Percentiles rank a stretch among this genome's conserved stretches.
Evolutionary conservation across 805 yeast species (phyloP).

Genomic region (Pichia exigua): DNA sequence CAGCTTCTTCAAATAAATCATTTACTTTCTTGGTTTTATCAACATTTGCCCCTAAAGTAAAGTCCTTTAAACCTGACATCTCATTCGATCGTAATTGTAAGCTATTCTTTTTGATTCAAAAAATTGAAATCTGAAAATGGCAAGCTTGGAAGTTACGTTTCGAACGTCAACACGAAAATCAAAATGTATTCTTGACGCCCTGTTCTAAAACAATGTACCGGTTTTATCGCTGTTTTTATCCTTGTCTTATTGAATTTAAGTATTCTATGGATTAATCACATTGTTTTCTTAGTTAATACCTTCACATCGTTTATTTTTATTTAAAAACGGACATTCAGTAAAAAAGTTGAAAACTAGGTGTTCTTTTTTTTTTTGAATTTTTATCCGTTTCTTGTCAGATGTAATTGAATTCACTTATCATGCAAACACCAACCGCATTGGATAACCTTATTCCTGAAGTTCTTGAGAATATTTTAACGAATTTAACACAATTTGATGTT

Average conservation of each 20-base stretch:
- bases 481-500: conserved; percentile 23
- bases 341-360: not conserved
- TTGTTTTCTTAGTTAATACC: too few species aligned
- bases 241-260: not conserved
- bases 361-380: not conserved
- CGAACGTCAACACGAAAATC: not conserved
- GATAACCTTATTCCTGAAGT: conserved; percentile 17
- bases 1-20: not conserved
- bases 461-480: conserved; percentile 10
- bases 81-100: not conserved
- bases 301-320: not conserved
- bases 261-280: too few species aligned
- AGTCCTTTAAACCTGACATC: not conserved
- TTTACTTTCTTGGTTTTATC: not conserved
- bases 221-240: not conserved
- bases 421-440: not conserved
- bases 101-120: not conserved
- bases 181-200: not conserved
- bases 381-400: not conserved
- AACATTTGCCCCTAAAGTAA: not conserved
- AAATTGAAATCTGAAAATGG: not conserved
- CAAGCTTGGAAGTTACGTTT: not conserved
- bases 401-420: not conserved
- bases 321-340: not conserved
- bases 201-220: not conserved